Evolutionary conservation across 2,329 filamentous ascomycete species (phyloP), one percentile per base, ranked within the genome.

Genomic region (Phialocephala sp.): DNA sequence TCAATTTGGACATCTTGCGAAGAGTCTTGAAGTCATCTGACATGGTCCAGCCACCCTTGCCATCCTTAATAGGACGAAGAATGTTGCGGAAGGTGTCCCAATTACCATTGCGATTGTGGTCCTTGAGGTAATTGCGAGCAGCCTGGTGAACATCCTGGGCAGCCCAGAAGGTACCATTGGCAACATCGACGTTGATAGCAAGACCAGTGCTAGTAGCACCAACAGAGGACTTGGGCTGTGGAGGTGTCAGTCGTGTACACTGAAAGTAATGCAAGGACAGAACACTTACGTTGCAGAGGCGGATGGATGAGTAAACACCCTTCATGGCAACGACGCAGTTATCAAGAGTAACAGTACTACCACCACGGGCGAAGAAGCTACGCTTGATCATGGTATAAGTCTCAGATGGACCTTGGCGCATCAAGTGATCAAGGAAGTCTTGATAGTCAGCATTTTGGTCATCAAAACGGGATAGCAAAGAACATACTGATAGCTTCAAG

Each of bases 131-230:
- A 59, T 78, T 75, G 1, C 77, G 66, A 52, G 77, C 78, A 60
- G 77, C 73, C 22, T 75, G 70, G 18, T 73, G 71, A 15, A 83
- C 66, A 47, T 78, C 76, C 36, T 77, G 76, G 1, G 77, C 66
- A 43, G 81, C 84, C 90, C 92, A 98, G 80, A 99, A 99, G 14
- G 91, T 91, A 0, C 92, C 91, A 75, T 98, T 97, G 64, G 94
- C 90, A 36, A 97, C 91, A 73, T 99, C 94, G 12, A 97, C 88
- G 72, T 97, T 98, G 75, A 99, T 81, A 0, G 91, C 87, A 6
- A 98, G 83, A 9, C 87, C 87, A 32, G 86, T 84, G 37, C 86
- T 55, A 37, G 76, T 69, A 69, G 75, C 56, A 41, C 69, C 69
- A 64, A 11, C 35, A 32, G 70, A 71, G 8, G 66, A 56, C 0